Conservation (phyloP, 331 rosid genomes). For the Malus hybrid region DNA sequence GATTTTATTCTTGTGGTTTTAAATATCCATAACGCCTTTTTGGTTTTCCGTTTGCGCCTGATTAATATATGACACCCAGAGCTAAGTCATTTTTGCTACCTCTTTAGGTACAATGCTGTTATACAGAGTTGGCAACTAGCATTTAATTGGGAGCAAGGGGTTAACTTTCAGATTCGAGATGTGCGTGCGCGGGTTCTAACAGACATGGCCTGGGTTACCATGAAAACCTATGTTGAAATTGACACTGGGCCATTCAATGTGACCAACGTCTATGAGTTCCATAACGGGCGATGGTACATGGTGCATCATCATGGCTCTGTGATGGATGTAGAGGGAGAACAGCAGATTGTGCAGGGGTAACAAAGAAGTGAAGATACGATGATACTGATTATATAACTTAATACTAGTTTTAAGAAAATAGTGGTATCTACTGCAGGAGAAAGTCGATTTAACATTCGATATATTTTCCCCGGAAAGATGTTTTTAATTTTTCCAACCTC, state of each 20-base stretch:
- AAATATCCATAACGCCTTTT: not conserved
- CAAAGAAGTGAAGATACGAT: slow-evolving; percentile 8
- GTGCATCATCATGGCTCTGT: slow-evolving; percentile 96
- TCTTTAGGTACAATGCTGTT: slow-evolving; percentile 66
- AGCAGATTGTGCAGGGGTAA: slow-evolving; percentile 60
- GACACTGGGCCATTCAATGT: slow-evolving; percentile 79
- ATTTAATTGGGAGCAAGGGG: slow-evolving; percentile 82
- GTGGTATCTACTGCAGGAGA: slow-evolving; percentile 46
- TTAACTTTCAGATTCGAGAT: slow-evolving; percentile 81
- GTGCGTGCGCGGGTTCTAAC: slow-evolving; percentile 78
- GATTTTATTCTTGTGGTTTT: not conserved
- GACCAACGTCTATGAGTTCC: slow-evolving; percentile 79
- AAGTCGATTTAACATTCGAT: slow-evolving; percentile 41
- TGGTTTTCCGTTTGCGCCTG: not conserved
- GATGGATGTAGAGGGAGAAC: slow-evolving; percentile 68
- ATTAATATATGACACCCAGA: not conserved
- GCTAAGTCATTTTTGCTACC: slow-evolving; percentile 6
- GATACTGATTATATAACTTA: slow-evolving; percentile 22
- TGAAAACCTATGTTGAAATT: slow-evolving; percentile 74
- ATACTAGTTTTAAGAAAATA: slow-evolving; percentile 31
- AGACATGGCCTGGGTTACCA: slow-evolving; percentile 96
- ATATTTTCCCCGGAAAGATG: slow-evolving; percentile 41
- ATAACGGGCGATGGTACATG: slow-evolving; percentile 81
- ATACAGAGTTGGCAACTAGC: slow-evolving; percentile 85
- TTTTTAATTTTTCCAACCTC: slow-evolving; percentile 37